Base-by-base conservation (phyloP, 352 stramenopile species). In the Detonula confervacea region DNA sequence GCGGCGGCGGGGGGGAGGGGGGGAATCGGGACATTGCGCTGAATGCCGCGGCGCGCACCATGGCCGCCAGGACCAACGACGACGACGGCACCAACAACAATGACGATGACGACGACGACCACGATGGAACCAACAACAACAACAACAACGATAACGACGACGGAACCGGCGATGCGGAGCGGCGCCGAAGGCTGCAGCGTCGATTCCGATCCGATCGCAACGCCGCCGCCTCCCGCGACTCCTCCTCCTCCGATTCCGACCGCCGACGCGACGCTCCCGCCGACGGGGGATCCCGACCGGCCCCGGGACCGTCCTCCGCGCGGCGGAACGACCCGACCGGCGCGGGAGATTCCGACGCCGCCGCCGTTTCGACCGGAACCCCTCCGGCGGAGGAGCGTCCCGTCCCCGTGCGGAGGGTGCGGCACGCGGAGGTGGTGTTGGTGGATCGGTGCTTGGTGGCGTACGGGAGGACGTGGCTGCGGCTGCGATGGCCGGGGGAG, bases 371-470 rank as follows among this genome's bases (percentile, higher is more conserved):
- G n/a, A n/a, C n/a, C n/a, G n/a, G n/a, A n/a, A n/a, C n/a, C n/a
- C n/a, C n/a, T n/a, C n/a, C n/a, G n/a, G n/a, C n/a, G n/a, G n/a
- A n/a, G n/a, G n/a, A n/a, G n/a, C n/a, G n/a, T 20, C 42, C 42
- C 42, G 20, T 6, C 33, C 37, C 73, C 49, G 54, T 92, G 27
- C 77, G 89, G 30, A 76, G 85, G 20, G 65, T 92, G n/a, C 78
- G 85, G 51, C 89, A 94, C 61, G 69, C 89, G 0, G 89, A 94
- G 70, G 79, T 94, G 11, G 77, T 94, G 22, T 35, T 94, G 18
- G 87, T 90, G 1, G 89, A 94, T 74, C 78, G 87, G 77, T 64
- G 84, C 30, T 75, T 86, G 37, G 18, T 87, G 25, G 73, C 80
- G 5, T 76, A 87, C 64, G 71, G 73, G 11, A 66, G 80, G 18